These are phyloP conservation scores for Paramyrothecium sp. DNA, from an alignment of 2,329 filamentous ascomycete species.

Conservation along the genomic window DNA sequence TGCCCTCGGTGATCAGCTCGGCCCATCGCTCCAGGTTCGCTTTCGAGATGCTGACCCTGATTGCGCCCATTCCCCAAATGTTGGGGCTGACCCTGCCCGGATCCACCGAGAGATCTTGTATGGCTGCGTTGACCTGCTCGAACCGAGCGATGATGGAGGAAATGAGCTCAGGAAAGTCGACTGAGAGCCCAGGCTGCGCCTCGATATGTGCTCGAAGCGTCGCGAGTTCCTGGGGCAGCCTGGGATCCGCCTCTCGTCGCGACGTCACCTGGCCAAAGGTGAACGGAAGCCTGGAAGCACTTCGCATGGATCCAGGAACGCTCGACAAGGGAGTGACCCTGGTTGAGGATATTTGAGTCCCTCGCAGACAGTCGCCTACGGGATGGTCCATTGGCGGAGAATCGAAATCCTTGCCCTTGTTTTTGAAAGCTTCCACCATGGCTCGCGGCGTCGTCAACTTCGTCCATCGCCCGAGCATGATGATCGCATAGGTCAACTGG, in stretches of 20 bases:
- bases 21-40: constrained; percentile 46
- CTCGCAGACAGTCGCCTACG: background rate
- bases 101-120: constrained; percentile 28
- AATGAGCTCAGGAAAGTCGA: constrained; percentile 44
- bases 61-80: constrained; percentile 46
- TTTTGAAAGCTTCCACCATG: constrained; percentile 16
- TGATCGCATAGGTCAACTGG: constrained; percentile 49
- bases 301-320: constrained; percentile 7
- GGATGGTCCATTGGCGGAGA: background rate
- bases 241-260: constrained; percentile 31
- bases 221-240: constrained; percentile 37
- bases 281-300: constrained; percentile 8
- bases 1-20: constrained; percentile 40
- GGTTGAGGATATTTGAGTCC: background rate
- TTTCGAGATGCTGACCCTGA: constrained; percentile 45
- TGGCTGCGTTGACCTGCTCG: constrained; percentile 38
- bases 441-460: constrained; percentile 40
- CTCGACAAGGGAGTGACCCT: constrained; percentile 3
- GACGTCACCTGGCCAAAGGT: constrained; percentile 17
- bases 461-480: constrained; percentile 50
- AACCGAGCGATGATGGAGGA: constrained; percentile 38
- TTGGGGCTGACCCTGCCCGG: constrained; percentile 38
- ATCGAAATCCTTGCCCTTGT: constrained; percentile 20
- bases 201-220: constrained; percentile 39
- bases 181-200: constrained; percentile 40